Evolutionary conservation across 306 rosid genomes (phyloP).

Genomic region (Astragalus membranaceus): DNA sequence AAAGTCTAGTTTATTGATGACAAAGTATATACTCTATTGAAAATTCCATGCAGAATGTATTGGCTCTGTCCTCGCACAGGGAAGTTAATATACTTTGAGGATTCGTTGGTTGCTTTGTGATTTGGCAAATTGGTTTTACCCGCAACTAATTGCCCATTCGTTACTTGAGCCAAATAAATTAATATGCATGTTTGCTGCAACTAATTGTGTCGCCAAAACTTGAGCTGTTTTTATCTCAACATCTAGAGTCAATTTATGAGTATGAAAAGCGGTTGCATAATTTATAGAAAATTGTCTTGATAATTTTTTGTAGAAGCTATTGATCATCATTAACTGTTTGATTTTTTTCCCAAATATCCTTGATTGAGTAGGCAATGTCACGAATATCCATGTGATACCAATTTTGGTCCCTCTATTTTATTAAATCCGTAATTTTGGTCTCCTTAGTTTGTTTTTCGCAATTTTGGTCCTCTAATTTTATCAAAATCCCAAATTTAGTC

Average conservation of each 20-base stretch:
- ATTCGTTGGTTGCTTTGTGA: neutral
- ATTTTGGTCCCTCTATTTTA: too few relatives aligned
- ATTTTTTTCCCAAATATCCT: too few relatives aligned
- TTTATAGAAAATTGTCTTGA: too few relatives aligned
- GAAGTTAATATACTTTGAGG: neutral
- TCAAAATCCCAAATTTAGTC: too few relatives aligned
- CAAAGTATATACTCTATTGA: neutral
- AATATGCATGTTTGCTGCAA: neutral
- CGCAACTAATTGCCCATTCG: neutral
- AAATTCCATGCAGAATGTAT: neutral
- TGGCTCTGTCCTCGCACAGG: neutral
- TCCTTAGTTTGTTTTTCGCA: too few relatives aligned
- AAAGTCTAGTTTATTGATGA: neutral
- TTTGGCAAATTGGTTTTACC: neutral
- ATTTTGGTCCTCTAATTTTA: too few relatives aligned
- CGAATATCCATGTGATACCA: too few relatives aligned
- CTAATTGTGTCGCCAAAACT: neutral
- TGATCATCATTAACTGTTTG: neutral
- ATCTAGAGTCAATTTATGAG: neutral
- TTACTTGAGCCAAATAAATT: too few relatives aligned
- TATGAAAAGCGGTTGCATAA: neutral
- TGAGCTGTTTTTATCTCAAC: neutral
- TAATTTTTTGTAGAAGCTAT: neutral
- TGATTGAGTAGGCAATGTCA: too few relatives aligned
- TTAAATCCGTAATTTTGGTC: too few relatives aligned